Base-by-base conservation (phyloP, 2,329 filamentous ascomycete species). In the Sporothrix brasiliensis region DNA sequence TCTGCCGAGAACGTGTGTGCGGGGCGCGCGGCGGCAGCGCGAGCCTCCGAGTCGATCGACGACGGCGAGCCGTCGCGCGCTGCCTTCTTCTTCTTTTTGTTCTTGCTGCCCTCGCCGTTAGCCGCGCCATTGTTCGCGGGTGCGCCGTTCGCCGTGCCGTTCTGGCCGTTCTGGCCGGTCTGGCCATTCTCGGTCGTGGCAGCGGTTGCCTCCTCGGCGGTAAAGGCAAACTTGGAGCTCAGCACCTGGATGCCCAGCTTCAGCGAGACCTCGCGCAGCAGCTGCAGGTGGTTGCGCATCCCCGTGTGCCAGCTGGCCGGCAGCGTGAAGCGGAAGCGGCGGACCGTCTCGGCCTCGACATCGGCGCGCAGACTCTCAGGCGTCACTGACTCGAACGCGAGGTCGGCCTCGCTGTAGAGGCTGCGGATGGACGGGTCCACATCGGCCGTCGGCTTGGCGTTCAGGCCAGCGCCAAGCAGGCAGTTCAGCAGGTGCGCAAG, bases 401-500 rank as follows among this genome's bases (percentile, higher is more conserved):
- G 88, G 77, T 97, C 92, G 14, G 88, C 89, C 75, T 97, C 92
- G 19, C 89, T 85, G 79, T 97, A 99, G 68, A 98, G 83, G 16
- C 85, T 80, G 79, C 89, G 90, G 73, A 98, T 81, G 9, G 87
- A 85, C 72, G 89, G 83, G 75, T 98, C 93, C 71, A 93, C 84
- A 73, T 96, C 91, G 52, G 93, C 88, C 67, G 86, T 84, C 34
- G 95, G 95, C 75, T 90, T 88, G n/a, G 87, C 76, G 79, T 97
- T 97, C 70, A 94, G 81, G 54, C 86, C 87, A 63, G 85, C 84
- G 16, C 95, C 95, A 49, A 99, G 84, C 53, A 99, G 84, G 80
- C 95, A 99, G 84, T 99, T 99, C 75, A 99, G 86, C 67, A 99
- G 84, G 78, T 99, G 95, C 7, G 94, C 85, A 72, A 94, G 83